Evolutionary conservation across 768 basidiomycete genomes (phyloP).

Genomic region (Phanerochaete carnosa): DNA sequence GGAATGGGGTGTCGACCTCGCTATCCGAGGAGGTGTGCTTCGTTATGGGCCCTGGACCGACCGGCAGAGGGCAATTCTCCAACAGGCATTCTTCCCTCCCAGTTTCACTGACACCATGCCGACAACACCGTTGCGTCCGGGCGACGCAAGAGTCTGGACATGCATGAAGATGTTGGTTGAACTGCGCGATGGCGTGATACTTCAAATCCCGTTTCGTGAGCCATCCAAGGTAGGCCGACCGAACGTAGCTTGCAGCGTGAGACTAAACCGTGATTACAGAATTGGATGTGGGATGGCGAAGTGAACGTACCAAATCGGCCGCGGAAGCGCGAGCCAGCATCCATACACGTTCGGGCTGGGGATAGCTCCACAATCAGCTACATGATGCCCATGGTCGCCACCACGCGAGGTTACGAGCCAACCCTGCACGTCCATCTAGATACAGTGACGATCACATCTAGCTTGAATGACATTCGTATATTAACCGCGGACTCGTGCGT

Average conservation of each 20-base stretch:
- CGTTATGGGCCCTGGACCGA: constrained; percentile 97
- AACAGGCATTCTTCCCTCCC: constrained; percentile 80
- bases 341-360: constrained; percentile 70
- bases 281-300: constrained; percentile 90
- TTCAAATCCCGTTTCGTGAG: constrained; percentile 91
- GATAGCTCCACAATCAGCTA: constrained; percentile 86
- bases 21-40: constrained; percentile 70
- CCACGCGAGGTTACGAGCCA: constrained; percentile 72
- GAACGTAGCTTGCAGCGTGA: background rate
- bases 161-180: constrained; percentile 79
- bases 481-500: constrained; percentile 75
- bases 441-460: constrained; percentile 72
- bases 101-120: constrained; percentile 62
- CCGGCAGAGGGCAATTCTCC: constrained; percentile 81
- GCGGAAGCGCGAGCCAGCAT: constrained; percentile 61
- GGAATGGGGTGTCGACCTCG: constrained; percentile 90
- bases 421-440: constrained; percentile 81
- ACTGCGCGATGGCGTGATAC: constrained; percentile 68
- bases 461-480: constrained; percentile 83
- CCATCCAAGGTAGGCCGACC: constrained; percentile 66
- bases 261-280: constrained; percentile 36
- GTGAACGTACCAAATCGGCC: constrained; percentile 44
- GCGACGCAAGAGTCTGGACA: constrained; percentile 83
- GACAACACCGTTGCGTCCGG: constrained; percentile 60
- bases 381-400: constrained; percentile 76